Conservation (phyloP, 2,329 filamentous ascomycete species). For the Botrytis galanthina region DNA sequence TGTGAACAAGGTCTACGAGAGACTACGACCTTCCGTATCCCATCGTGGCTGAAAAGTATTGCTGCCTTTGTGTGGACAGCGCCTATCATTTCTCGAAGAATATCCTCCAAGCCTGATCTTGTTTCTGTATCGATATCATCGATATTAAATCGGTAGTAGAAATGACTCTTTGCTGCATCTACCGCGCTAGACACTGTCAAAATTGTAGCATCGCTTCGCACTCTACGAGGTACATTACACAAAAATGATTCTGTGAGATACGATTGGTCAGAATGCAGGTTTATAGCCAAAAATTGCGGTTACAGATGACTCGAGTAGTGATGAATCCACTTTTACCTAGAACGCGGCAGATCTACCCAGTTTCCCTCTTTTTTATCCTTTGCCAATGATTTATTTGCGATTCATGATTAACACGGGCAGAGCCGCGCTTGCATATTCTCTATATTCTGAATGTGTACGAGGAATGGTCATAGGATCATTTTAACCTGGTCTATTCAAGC, state of each 20-base stretch:
- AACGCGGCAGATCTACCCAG: slow-evolving; percentile 20
- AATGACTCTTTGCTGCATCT: slow-evolving; percentile 14
- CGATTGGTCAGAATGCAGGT: background rate
- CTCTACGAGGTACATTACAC: background rate
- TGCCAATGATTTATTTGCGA: background rate
- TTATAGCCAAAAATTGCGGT: background rate
- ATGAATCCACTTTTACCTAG: slow-evolving; percentile 14
- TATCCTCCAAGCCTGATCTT: background rate
- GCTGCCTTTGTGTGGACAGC: background rate
- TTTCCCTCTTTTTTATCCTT: background rate
- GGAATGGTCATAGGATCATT: slow-evolving; percentile 20
- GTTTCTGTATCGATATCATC: background rate
- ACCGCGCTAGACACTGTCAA: slow-evolving; percentile 8
- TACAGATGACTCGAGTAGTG: slow-evolving; percentile 7
- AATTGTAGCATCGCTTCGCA: slow-evolving; percentile 3
- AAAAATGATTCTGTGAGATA: background rate
- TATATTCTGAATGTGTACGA: slow-evolving; percentile 5
- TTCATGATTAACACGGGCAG: slow-evolving; percentile 22
- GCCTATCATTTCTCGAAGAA: slow-evolving; percentile 11
- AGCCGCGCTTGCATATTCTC: slow-evolving; percentile 23
- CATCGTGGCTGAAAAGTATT: background rate
- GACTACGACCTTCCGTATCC: background rate
- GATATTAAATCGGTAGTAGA: slow-evolving; percentile 15
- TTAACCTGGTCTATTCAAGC: slow-evolving; percentile 9
- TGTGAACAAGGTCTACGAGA: background rate